These are phyloP conservation scores for Amborella trichopoda DNA, from an alignment of 164 flowering plant species.

Conservation along the genomic window DNA sequence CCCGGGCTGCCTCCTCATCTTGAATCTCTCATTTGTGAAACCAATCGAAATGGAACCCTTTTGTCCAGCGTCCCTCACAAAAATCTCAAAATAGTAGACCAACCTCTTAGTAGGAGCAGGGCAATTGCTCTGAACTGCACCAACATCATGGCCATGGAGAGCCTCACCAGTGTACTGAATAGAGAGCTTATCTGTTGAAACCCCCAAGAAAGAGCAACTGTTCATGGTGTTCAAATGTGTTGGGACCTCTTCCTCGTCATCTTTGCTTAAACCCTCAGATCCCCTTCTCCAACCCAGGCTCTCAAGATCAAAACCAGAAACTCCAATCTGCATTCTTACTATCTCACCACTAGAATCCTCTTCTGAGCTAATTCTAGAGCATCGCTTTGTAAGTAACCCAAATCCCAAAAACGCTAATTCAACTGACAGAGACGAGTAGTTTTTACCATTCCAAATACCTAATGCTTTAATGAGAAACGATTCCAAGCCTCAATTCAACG, in stretches of 20 bases:
- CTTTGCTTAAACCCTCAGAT: conserved; percentile 11
- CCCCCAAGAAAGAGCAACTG: conserved; percentile 71
- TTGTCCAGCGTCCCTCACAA: conserved; percentile 66
- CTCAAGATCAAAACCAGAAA: conserved; percentile 14
- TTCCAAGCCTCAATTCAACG: no score
- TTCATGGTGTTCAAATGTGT: conserved; percentile 75
- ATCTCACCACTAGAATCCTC: no score
- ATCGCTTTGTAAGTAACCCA: no score
- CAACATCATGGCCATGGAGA: conserved; percentile 89
- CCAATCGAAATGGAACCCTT: conserved; percentile 89
- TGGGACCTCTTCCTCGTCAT: conserved; percentile 34
- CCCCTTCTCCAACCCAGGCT: conserved; percentile 15
- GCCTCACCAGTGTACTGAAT: conserved; percentile 52
- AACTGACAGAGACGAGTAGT: no score
- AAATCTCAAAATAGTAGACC: conserved; percentile 82
- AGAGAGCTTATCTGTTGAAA: conserved; percentile 70
- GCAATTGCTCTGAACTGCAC: conserved; percentile 73
- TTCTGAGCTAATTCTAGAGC: no score
- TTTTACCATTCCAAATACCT: no score
- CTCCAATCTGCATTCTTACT: no score
- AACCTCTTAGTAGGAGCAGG: conserved; percentile 66
- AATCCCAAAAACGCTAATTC: no score
- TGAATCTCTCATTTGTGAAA: conserved; percentile 54
- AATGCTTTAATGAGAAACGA: no score
- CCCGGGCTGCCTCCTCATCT: conserved; percentile 94